Evolutionary conservation across 2,329 filamentous ascomycete genomes (phyloP).

Genomic region (Allantophomopsis cytisporea): DNA sequence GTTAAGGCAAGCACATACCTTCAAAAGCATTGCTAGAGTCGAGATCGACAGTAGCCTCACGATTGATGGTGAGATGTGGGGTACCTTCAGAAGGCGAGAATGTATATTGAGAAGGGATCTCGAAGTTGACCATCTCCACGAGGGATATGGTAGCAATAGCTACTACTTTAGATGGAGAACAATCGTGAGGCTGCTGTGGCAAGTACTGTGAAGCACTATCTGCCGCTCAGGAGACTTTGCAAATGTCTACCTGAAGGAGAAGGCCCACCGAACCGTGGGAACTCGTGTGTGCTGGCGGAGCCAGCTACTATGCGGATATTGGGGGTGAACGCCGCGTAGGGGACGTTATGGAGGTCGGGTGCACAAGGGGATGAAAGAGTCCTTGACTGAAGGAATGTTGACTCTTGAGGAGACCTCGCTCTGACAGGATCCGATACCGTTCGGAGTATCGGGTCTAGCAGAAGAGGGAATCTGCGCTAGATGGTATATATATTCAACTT

Average conservation of each 20-base stretch:
- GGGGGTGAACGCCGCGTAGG: slow-evolving; percentile 42
- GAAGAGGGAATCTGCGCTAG: slow-evolving; percentile 53
- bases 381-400: slow-evolving; percentile 82
- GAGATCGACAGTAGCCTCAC: slow-evolving; percentile 81
- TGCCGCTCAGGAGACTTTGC: slow-evolving; percentile 94
- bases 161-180: background rate
- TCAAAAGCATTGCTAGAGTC: slow-evolving; percentile 96
- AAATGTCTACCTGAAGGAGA: slow-evolving; percentile 90
- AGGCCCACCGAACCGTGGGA: slow-evolving; percentile 73
- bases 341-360: slow-evolving; percentile 87
- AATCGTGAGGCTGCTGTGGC: slow-evolving; percentile 4
- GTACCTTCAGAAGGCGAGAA: slow-evolving; percentile 73
- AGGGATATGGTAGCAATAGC: slow-evolving; percentile 1
- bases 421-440: slow-evolving; percentile 75
- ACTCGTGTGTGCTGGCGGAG: slow-evolving; percentile 65
- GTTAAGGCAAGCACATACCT: slow-evolving; percentile 33
- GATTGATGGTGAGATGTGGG: slow-evolving; percentile 91
- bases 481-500: slow-evolving; percentile 10
- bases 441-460: slow-evolving; percentile 73
- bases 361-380: slow-evolving; percentile 70
- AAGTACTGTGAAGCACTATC: slow-evolving; percentile 83
- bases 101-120: slow-evolving; percentile 69
- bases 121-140: slow-evolving; percentile 71
- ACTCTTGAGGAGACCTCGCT: slow-evolving; percentile 46
- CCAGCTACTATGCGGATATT: slow-evolving; percentile 55